phyloP scores from a whole-genome alignment of 2,329 filamentous ascomycete genomes.

The Microdochium trichocladiopsis region DNA sequence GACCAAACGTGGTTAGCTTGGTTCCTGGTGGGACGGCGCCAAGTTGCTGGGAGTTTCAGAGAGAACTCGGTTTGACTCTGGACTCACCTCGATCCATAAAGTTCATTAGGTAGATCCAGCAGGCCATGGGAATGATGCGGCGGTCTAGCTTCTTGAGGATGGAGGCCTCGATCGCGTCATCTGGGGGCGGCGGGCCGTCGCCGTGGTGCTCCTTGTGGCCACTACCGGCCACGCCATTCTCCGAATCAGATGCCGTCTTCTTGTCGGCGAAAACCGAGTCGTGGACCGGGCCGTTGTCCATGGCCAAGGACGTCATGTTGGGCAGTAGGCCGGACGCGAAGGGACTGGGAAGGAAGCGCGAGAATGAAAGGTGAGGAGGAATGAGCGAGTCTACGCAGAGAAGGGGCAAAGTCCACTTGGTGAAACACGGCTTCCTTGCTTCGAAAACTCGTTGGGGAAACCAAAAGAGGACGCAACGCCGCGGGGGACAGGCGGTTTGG shows the following conservation, averaged over 20 bases:
- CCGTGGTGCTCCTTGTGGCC: not conserved
- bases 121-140: constrained; percentile 35
- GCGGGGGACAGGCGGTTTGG: too few species aligned
- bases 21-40: too few species aligned
- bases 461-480: too few species aligned
- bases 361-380: not conserved
- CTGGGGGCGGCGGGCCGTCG: not conserved
- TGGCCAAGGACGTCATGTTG: not conserved
- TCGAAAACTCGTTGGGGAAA: too few species aligned
- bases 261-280: not conserved
- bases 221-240: not conserved
- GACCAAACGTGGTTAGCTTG: not conserved
- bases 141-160: constrained; percentile 18
- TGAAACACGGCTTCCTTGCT: too few species aligned
- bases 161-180: not conserved
- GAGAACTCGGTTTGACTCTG: too few species aligned
- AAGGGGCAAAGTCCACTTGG: too few species aligned
- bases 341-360: not conserved
- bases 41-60: too few species aligned
- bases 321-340: not conserved
- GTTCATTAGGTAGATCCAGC: constrained; percentile 45
- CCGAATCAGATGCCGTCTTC: not conserved
- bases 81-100: constrained; percentile 38
- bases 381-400: too few species aligned
- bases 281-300: not conserved